Conservation (phyloP, 75 land plant species). For the Cryptomeria japonica region DNA sequence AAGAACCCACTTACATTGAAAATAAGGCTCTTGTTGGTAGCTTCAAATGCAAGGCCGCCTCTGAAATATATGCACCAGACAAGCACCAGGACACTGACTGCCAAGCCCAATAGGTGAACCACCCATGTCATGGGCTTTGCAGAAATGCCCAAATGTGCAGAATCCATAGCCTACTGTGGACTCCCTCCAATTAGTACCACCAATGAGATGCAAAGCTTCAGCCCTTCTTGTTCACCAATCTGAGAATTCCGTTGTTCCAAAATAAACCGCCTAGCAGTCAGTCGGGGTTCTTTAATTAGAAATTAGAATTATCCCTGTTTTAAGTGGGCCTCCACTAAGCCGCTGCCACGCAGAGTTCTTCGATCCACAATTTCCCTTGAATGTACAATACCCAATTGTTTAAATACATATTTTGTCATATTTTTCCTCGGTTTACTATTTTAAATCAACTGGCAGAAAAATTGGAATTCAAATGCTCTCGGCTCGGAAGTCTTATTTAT, state of each 20-base stretch:
- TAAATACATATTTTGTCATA: too few species aligned
- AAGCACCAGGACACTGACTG: slow-evolving; percentile 44
- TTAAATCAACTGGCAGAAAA: too few species aligned
- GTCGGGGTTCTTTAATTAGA: not conserved
- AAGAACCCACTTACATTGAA: slow-evolving; percentile 46
- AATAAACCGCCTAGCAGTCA: not conserved
- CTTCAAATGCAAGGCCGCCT: slow-evolving; percentile 60
- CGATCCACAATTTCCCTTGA: not conserved
- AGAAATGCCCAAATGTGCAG: slow-evolving; percentile 10
- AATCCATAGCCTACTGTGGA: not conserved
- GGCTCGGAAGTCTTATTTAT: too few species aligned
- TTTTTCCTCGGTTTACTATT: too few species aligned
- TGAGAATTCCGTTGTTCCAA: not conserved
- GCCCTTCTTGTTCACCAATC: not conserved
- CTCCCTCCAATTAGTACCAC: not conserved
- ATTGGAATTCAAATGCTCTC: too few species aligned
- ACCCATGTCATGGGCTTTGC: slow-evolving; percentile 42
- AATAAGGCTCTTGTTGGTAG: slow-evolving; percentile 61
- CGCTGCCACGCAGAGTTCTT: not conserved
- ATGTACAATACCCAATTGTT: too few species aligned
- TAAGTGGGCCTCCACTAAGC: not conserved
- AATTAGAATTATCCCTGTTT: too few species aligned
- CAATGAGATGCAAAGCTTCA: not conserved
- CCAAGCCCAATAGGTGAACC: slow-evolving; percentile 51
- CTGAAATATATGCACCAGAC: slow-evolving; percentile 67